Percentiles rank a stretch among this genome's conserved stretches.
Evolutionary conservation across 2,329 filamentous ascomycete genomes (phyloP).

Genomic region (Curvularia sp.): DNA sequence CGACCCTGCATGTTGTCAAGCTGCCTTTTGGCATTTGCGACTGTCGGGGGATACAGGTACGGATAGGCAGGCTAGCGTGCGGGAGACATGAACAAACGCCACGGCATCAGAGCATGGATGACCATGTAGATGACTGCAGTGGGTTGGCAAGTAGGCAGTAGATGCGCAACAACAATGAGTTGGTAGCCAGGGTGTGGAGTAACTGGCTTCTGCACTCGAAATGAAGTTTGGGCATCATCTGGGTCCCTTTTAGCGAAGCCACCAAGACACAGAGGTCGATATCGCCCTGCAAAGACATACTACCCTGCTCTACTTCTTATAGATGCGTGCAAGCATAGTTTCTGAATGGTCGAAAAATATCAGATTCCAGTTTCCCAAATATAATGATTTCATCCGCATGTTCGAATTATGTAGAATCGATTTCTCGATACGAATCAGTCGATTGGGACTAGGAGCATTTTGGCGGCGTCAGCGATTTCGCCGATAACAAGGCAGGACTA

Average conservation of each 20-base stretch:
- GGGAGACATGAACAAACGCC: background rate
- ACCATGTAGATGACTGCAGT: background rate
- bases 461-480: conserved; percentile 10
- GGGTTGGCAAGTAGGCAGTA: conserved; percentile 2
- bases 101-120: background rate
- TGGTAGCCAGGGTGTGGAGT: conserved; percentile 4
- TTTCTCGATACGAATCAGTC: conserved; percentile 21
- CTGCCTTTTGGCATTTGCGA: background rate
- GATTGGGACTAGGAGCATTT: conserved; percentile 12
- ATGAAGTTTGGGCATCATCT: conserved; percentile 10
- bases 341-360: no score
- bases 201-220: conserved; percentile 4
- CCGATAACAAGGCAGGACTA: conserved; percentile 1
- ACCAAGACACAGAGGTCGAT: conserved; percentile 1
- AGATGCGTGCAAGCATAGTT: background rate
- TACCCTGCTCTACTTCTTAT: background rate
- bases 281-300: background rate
- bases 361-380: background rate
- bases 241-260: conserved; percentile 13
- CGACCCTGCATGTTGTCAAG: background rate
- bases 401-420: background rate
- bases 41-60: conserved; percentile 1
- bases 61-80: conserved; percentile 1
- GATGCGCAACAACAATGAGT: background rate
- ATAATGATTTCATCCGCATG: background rate